These are phyloP conservation scores for Cytospora chrysosperma DNA, from an alignment of 2,329 filamentous ascomycete genomes.

Conservation along the genomic window DNA sequence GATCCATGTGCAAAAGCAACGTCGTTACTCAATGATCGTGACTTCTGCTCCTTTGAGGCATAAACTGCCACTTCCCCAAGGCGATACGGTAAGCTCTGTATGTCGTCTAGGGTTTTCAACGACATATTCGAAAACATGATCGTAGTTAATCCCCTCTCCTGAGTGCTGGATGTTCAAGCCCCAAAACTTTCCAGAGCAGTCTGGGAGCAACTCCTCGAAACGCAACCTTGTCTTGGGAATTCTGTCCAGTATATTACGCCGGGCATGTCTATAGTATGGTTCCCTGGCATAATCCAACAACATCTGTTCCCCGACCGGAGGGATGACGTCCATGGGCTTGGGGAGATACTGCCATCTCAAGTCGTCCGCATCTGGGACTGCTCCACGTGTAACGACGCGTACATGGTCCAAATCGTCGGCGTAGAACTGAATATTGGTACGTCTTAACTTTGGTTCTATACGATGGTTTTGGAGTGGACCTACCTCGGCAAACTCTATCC, in stretches of 20 bases:
- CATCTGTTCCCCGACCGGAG: neutral
- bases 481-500: neutral
- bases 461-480: neutral
- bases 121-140: too few species aligned
- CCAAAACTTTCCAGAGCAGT: neutral
- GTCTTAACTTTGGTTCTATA: neutral
- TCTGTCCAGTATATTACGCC: neutral
- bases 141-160: too few species aligned
- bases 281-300: neutral
- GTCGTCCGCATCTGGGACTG: neutral
- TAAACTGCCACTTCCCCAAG: too few species aligned
- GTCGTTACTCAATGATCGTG: too few species aligned
- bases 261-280: accelerated
- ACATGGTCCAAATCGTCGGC: neutral
- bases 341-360: neutral
- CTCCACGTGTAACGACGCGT: neutral
- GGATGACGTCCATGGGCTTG: neutral
- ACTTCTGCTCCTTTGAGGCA: too few species aligned
- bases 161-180: neutral
- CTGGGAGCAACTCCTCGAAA: neutral
- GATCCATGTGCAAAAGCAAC: too few species aligned
- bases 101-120: too few species aligned
- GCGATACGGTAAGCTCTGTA: too few species aligned
- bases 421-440: neutral
- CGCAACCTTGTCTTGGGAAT: neutral